These are phyloP conservation scores for Fonsecaea erecta DNA, from an alignment of 2,329 filamentous ascomycete species.

Conservation along the genomic window DNA sequence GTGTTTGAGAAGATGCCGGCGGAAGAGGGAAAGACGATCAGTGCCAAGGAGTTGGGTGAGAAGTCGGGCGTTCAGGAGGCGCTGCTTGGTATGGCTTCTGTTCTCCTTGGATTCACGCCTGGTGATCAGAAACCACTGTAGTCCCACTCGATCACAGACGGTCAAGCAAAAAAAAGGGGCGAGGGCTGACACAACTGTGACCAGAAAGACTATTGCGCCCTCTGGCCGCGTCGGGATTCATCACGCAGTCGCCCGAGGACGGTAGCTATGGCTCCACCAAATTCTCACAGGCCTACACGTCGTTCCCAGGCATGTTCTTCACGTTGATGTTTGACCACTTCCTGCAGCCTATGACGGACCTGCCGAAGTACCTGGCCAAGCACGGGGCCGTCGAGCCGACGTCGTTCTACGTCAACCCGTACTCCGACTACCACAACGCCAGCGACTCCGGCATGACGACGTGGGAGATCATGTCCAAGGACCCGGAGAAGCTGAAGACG, in stretches of 20 bases:
- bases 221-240: conserved; percentile 26
- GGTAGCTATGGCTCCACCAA: conserved; percentile 23
- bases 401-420: conserved; percentile 17
- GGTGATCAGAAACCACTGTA: neutral
- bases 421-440: conserved; percentile 20
- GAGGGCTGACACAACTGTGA: neutral
- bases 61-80: conserved; percentile 16
- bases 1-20: conserved; percentile 22
- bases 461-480: conserved; percentile 39
- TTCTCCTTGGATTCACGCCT: neutral
- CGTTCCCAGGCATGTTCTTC: conserved; percentile 27
- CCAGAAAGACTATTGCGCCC: conserved; percentile 26
- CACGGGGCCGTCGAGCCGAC: conserved; percentile 25
- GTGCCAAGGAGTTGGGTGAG: conserved; percentile 12
- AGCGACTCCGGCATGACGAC: conserved; percentile 26
- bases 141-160: neutral
- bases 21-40: conserved; percentile 19
- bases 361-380: conserved; percentile 20
- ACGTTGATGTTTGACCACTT: conserved; percentile 29
- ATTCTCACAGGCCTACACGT: conserved; percentile 26
- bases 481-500: conserved; percentile 37
- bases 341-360: conserved; percentile 23
- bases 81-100: conserved; percentile 11
- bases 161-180: neutral
- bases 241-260: conserved; percentile 15